Base-by-base conservation (phyloP, 1,284 basidiomycete genomes). In the Inonotus hispidus region DNA sequence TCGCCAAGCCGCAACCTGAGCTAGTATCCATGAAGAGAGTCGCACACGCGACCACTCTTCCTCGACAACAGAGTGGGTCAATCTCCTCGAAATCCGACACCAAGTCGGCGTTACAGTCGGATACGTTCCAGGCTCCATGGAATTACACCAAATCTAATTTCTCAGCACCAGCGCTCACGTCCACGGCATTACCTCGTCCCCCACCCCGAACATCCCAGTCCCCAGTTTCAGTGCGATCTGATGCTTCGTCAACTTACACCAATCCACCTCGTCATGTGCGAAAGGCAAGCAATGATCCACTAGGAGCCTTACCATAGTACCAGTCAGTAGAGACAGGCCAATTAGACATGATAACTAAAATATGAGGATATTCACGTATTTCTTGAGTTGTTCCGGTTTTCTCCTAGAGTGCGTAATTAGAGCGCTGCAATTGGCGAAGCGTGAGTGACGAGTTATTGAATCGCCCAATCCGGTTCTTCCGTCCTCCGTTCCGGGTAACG, bases 91-190 rank as follows among this genome's bases (percentile, higher is more conserved):
- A n/a, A 29, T 16, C 27, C 46, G 11, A 21, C 14, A 8, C 59
- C 49, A 52, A 56, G 68, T 67, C 25, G 67, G 67, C 55, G n/a
- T 37, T 67, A 41, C 25, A 49, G 16, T 39, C 46, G 11, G 41
- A 29, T 25, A 43, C 49, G 25, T 32, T 59, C 35, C 35, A 56
- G 5, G 66, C 66, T 53, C 65, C 64, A 23, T 68, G 68, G 60
- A 59, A 65, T 45, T 63, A 65, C 53, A 66, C 66, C 41, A 61
- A 63, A 5, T 65, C 66, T 2, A 61, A 62, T 32, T 66, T 67
- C 45, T 61, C 65, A 10, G 46, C 59, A 7, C 39, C 59, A 29
- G 35, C 59, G 23, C 41, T 59, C 19, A 37, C 53, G n/a, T 29
- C 52, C 29, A 49, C 61, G 11, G 45, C 53, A 29, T 55, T 66